phyloP scores from a whole-genome alignment of 371 early-diverging fungal genomes.

The Haplosporangium sp. region DNA sequence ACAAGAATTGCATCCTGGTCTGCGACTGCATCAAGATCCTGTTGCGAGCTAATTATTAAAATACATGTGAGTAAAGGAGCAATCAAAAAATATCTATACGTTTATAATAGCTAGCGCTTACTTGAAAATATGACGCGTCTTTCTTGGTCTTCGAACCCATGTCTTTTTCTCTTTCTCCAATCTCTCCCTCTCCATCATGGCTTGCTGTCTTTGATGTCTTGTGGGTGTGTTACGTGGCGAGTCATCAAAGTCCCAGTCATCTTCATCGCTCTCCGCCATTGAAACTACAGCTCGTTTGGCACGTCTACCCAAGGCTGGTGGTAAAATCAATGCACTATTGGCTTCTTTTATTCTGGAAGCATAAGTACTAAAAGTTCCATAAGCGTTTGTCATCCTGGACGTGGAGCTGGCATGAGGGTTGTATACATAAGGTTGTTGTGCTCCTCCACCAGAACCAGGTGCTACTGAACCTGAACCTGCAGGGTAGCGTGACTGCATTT shows the following conservation, averaged over 20 bases:
- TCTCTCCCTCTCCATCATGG: constrained; percentile 39
- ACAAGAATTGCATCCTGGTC: constrained; percentile 81
- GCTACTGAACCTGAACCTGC: not conserved
- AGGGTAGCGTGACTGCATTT: constrained; percentile 10
- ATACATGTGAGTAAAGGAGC: constrained; percentile 3
- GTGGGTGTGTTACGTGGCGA: constrained; percentile 46
- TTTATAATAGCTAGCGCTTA: constrained; percentile 10
- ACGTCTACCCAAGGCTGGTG: constrained; percentile 47
- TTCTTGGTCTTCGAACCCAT: constrained; percentile 34
- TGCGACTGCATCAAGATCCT: constrained; percentile 62
- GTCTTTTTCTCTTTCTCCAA: constrained; percentile 51
- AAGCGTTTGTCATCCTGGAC: constrained; percentile 32
- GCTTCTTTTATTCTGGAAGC: constrained; percentile 57
- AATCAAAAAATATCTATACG: not conserved
- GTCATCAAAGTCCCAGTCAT: constrained; percentile 56
- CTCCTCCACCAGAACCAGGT: not conserved
- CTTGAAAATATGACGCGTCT: constrained; percentile 48
- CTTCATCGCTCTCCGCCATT: constrained; percentile 55
- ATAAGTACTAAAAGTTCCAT: constrained; percentile 54
- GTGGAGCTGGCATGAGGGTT: constrained; percentile 10
- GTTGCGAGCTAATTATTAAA: constrained; percentile 28
- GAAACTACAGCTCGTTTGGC: constrained; percentile 46
- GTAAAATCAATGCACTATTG: constrained; percentile 48
- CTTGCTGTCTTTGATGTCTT: constrained; percentile 29
- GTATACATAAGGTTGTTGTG: not conserved